phyloP scores from a whole-genome alignment of 2,329 filamentous ascomycete genomes.

The Cladosporium colombiae region DNA sequence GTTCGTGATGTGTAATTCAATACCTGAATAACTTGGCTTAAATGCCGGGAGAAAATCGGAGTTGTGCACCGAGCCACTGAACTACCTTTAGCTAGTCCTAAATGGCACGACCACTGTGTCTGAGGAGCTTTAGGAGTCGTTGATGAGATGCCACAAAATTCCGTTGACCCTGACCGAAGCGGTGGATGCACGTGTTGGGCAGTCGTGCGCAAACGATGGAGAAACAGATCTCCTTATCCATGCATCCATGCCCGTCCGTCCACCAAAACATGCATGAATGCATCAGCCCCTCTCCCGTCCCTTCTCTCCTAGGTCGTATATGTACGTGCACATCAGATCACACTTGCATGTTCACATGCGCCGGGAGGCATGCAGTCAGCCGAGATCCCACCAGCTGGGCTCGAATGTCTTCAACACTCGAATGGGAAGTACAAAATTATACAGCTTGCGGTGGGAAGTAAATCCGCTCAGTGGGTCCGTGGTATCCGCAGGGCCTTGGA shows the following conservation, averaged over 20 bases:
- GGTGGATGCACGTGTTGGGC: neutral
- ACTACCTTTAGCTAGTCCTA: neutral
- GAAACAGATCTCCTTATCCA: neutral
- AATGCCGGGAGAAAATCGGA: neutral
- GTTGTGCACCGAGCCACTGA: neutral
- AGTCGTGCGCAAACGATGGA: constrained; percentile 2
- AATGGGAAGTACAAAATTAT: neutral
- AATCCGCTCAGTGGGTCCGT: neutral
- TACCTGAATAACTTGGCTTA: neutral
- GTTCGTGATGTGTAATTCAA: neutral
- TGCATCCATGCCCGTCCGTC: neutral
- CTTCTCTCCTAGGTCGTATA: neutral
- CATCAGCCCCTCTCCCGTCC: neutral
- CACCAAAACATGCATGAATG: neutral
- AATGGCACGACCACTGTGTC: neutral
- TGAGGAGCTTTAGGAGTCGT: neutral
- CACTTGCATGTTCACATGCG: constrained; percentile 3
- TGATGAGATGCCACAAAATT: neutral
- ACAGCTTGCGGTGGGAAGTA: neutral
- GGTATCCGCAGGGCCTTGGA: neutral
- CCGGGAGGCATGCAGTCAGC: constrained; percentile 2
- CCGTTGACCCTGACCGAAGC: neutral
- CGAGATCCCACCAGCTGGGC: neutral
- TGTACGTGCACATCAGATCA: constrained; percentile 16
- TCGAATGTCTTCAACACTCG: neutral